Evolutionary conservation across 2,329 filamentous ascomycete species (phyloP).

Genomic region (Aspergillus sp.): DNA sequence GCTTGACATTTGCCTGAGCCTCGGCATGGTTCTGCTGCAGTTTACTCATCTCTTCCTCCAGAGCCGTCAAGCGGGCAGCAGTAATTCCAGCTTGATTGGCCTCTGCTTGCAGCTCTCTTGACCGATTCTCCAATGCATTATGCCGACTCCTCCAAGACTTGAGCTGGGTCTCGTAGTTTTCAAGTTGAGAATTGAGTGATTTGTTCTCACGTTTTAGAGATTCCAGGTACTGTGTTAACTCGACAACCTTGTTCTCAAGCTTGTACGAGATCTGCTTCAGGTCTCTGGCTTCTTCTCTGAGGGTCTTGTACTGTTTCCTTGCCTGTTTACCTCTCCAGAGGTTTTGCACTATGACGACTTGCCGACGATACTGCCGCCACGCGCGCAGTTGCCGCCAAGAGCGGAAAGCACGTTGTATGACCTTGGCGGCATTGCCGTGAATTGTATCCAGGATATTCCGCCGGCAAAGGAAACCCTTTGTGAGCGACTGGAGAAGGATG

Average conservation of each 20-base stretch:
- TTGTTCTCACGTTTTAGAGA: constrained; percentile 96
- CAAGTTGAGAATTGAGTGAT: constrained; percentile 80
- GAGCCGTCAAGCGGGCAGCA: constrained; percentile 82
- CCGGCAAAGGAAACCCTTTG: constrained; percentile 89
- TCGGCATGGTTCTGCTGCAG: constrained; percentile 89
- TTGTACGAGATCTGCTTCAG: constrained; percentile 99
- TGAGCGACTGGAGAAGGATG: constrained; percentile 83
- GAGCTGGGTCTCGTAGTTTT: constrained; percentile 94
- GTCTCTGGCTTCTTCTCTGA: constrained; percentile 95
- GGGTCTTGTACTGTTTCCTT: constrained; percentile 81
- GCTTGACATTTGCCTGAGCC: constrained; percentile 85
- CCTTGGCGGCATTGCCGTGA: constrained; percentile 84
- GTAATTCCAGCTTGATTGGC: constrained; percentile 97
- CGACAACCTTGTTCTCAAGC: constrained; percentile 98
- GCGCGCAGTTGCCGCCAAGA: constrained; percentile 74
- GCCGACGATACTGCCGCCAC: constrained; percentile 88
- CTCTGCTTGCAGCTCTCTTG: constrained; percentile 93
- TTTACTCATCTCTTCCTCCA: constrained; percentile 96
- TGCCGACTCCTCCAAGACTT: constrained; percentile 94
- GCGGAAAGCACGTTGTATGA: constrained; percentile 91
- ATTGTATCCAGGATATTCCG: constrained; percentile 93
- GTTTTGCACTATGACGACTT: constrained; percentile 87
- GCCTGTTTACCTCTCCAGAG: constrained; percentile 87
- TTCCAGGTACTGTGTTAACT: constrained; percentile 91
- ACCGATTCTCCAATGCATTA: constrained; percentile 83